Base-by-base conservation (phyloP, 495 filamentous ascomycete species). In the Talaromyces nanjingensis region DNA sequence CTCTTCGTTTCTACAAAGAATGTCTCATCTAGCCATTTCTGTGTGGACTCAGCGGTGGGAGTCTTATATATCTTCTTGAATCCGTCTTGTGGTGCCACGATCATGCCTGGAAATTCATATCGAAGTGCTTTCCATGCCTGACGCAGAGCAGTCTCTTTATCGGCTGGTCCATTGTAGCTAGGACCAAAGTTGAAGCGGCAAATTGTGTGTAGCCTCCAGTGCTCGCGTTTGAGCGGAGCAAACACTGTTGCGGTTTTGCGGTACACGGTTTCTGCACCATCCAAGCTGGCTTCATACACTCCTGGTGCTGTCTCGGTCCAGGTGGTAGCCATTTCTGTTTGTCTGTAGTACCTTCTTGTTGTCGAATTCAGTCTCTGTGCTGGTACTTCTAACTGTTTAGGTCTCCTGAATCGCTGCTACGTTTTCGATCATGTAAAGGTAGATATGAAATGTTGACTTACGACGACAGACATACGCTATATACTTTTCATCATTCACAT, bases 21-120 rank as follows among this genome's bases (percentile, higher is more conserved):
- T 16, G 58, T 60, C 27, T 60, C 18, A 6, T 37, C 58, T 22
- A 37, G 16, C 58, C 58, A 60, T 27, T 27, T 12, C 12, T 60
- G 16, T 4, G 37, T 37, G 0, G 31, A 12, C 22, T 20, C 11
- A 11, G 58, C 31, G 56, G 72, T 69, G 0, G 71, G 69, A 12
- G 16, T 45, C 42, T 16, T 45, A 11, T 45, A 45, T 5, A n/a
- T 45, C 4, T 45, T 45, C 16, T 45, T 45, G 42, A 18, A 45
- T 45, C 42, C n/a, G 42, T 45, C 42, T 11, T 11, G 2, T 2
- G 42, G 42, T 16, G 68, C 71, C 3, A 73, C 47, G 14, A 64
- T 65, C 4, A 73, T 29, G 12, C 24, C 58, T 1, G 58, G 58
- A 11, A 60, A 60, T 12, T 29, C 31, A 25, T 33, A 31, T 60